Evolutionary conservation across 2,329 filamentous ascomycete genomes (phyloP).

Genomic region (Pseudocercospora crystallina): DNA sequence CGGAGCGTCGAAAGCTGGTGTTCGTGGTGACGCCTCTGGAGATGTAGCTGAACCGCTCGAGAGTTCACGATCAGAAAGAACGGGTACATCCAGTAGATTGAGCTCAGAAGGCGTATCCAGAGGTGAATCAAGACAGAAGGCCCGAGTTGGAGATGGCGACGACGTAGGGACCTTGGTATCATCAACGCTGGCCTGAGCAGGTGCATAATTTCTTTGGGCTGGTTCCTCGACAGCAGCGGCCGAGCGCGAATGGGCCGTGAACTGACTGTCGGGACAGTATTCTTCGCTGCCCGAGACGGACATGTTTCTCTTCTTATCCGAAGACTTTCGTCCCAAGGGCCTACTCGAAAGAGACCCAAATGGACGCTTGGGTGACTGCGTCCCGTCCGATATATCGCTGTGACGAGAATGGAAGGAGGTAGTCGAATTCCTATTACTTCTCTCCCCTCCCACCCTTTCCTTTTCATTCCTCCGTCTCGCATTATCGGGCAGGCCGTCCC

Average conservation of each 20-base stretch:
- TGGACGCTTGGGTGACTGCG: background rate
- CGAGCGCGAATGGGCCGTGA: too few relatives aligned
- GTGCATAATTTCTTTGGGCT: too few relatives aligned
- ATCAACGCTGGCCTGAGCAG: too few relatives aligned
- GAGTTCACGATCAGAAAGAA: slow-evolving; percentile 6
- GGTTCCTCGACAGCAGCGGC: too few relatives aligned
- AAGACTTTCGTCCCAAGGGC: background rate
- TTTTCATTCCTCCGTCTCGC: slow-evolving; percentile 34
- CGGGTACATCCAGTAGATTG: background rate
- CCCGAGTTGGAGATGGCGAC: too few relatives aligned
- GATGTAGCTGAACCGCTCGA: slow-evolving; percentile 5
- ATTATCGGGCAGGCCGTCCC: slow-evolving; percentile 51
- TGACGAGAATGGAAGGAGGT: slow-evolving; percentile 28
- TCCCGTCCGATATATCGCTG: background rate
- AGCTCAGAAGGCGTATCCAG: slow-evolving; percentile 1
- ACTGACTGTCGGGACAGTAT: background rate
- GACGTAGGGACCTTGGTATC: too few relatives aligned
- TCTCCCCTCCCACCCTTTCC: slow-evolving; percentile 7
- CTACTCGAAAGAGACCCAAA: background rate
- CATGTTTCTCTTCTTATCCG: background rate
- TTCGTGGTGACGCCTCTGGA: slow-evolving; percentile 7
- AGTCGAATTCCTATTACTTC: slow-evolving; percentile 1
- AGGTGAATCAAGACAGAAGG: too few relatives aligned
- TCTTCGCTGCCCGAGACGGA: background rate
- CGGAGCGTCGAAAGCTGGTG: slow-evolving; percentile 3